phyloP scores from a whole-genome alignment of 2,329 filamentous ascomycete genomes.

The Pseudocercospora vitis region DNA sequence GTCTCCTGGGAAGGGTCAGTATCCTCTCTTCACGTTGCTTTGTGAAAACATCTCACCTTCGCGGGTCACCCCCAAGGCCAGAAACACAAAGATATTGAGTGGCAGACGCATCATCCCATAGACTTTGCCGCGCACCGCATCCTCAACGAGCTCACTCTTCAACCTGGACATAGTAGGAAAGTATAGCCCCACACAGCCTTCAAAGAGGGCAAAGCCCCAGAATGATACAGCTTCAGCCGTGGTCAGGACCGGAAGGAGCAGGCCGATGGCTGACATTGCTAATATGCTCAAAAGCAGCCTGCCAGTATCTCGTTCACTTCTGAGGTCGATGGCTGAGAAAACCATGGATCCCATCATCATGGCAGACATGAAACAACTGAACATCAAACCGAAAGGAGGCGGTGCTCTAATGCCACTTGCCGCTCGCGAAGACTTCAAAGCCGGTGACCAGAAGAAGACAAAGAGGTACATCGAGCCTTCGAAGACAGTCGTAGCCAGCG shows the following conservation, averaged over 20 bases:
- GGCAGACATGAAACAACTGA: constrained; percentile 59
- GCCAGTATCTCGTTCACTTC: constrained; percentile 18
- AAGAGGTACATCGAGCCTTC: constrained; percentile 64
- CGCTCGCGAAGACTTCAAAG: constrained; percentile 42
- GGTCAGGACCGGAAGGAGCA: constrained; percentile 39
- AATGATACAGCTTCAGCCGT: constrained; percentile 50
- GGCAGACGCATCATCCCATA: constrained; percentile 61
- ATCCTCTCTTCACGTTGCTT: not conserved
- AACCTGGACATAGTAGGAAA: constrained; percentile 58
- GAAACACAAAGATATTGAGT: constrained; percentile 58
- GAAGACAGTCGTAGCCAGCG: constrained; percentile 57
- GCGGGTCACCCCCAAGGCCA: constrained; percentile 49
- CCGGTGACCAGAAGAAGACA: constrained; percentile 62
- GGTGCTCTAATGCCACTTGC: constrained; percentile 1
- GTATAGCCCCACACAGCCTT: constrained; percentile 59
- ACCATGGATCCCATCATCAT: constrained; percentile 60
- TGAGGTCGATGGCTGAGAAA: constrained; percentile 42
- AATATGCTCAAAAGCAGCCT: constrained; percentile 45
- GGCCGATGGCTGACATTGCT: constrained; percentile 42
- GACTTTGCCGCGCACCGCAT: constrained; percentile 54
- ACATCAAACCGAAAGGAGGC: constrained; percentile 54
- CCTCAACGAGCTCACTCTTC: constrained; percentile 57
- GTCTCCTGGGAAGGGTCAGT: constrained; percentile 15
- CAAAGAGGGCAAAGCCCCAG: constrained; percentile 59
- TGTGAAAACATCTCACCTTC: constrained; percentile 30